Evolutionary conservation across 2,329 filamentous ascomycete species (phyloP), one percentile per base, ranked within the genome.

Genomic region (Aschersonia sp.): DNA sequence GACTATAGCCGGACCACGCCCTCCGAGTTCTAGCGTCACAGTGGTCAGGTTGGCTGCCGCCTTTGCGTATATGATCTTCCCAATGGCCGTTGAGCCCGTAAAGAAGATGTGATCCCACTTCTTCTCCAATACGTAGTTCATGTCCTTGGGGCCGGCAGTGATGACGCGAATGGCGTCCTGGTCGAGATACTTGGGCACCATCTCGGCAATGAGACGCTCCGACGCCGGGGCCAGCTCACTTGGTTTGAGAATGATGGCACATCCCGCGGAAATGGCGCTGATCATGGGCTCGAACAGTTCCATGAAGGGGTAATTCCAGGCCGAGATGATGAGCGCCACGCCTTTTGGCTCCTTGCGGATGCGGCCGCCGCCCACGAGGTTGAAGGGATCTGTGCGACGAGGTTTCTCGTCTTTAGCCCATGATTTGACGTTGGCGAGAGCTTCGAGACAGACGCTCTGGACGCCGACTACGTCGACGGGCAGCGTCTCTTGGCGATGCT

Each of bases 81-180:
- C 69, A 11, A 70, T 57, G 12, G 52, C 57, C 8, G 60, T 56
- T 1, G 63, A 66, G 0, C 69, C 69, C 0, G 68, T 72, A 53
- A 66, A 72, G 57, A 71, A 72, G 43, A 72, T 67, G 48, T 69
- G 63, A 51, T 70, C 58, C 50, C 64, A 71, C 46, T 60, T 62
- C 7, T 60, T 55, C 32, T 63, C 54, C 1, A 71, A 58, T 4
- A 71, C 55, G 6, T 57, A 42, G 4, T 53, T 50, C 41, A 62
- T 71, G 51, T 68, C 65, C 4, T 52, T 51, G 0, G 67, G 59
- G 0, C 64, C 67, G 2, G 61, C 67, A 1, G 62, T 60, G 37
- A 64, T 53, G 32, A 66, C 53, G 0, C 58, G 56, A 22, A 70
- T 60, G 6, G 67, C 65, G 4, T 49, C 48, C 2, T 50, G 52